These are phyloP conservation scores for Leucosporidium creatinivorum DNA, from an alignment of 768 basidiomycete genomes.

Conservation along the genomic window DNA sequence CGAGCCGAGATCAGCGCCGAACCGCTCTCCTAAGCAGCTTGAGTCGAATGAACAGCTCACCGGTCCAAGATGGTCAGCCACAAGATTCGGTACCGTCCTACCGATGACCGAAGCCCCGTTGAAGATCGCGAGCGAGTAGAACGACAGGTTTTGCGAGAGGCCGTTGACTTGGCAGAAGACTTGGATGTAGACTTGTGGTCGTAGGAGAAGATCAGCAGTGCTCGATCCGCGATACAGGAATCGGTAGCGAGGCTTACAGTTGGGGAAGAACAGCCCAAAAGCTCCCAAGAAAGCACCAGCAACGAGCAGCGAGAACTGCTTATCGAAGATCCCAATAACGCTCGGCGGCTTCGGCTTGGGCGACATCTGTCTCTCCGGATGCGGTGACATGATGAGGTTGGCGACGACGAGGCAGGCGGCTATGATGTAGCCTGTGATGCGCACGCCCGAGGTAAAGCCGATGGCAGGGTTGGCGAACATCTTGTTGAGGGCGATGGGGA, in stretches of 20 bases:
- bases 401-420: conserved; percentile 45
- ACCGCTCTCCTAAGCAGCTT: too few relatives aligned
- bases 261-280: too few relatives aligned
- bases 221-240: too few relatives aligned
- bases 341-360: conserved; percentile 13
- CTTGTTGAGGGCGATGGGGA: conserved; percentile 53
- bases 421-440: conserved; percentile 44
- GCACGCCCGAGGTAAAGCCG: conserved; percentile 38
- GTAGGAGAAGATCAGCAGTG: too few relatives aligned
- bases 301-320: too few relatives aligned
- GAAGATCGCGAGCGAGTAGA: conserved; percentile 50
- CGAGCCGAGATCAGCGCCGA: neutral
- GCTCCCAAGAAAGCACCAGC: too few relatives aligned
- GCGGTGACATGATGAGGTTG: conserved; percentile 44
- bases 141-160: conserved; percentile 5
- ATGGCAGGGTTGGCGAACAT: conserved; percentile 36
- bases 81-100: conserved; percentile 50
- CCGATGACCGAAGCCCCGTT: conserved; percentile 62
- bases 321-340: conserved; percentile 10
- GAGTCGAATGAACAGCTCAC: too few relatives aligned
- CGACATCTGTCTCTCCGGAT: conserved; percentile 6
- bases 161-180: conserved; percentile 24
- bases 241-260: too few relatives aligned
- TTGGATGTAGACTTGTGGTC: neutral
- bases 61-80: conserved; percentile 16